phyloP scores from a whole-genome alignment of 1,139 yeast species.

The Kluyveromyces sp. region DNA sequence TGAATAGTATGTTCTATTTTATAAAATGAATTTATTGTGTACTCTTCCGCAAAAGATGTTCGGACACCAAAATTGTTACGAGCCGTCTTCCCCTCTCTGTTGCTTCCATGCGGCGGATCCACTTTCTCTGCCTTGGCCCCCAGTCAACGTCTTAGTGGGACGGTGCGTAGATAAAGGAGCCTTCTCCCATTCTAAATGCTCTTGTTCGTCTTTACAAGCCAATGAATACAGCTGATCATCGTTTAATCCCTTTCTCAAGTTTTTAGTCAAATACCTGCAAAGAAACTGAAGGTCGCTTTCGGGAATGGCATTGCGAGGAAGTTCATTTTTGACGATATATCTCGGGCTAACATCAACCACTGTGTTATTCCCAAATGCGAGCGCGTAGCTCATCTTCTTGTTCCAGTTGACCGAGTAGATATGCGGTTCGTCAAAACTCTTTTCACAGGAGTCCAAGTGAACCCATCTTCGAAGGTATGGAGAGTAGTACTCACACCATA shows the following conservation, averaged over 20 bases:
- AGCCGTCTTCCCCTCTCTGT: constrained; percentile 71
- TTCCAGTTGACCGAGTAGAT: constrained; percentile 86
- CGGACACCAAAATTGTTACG: too few species aligned
- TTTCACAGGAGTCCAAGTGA: constrained; percentile 86
- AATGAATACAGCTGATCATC: constrained; percentile 33
- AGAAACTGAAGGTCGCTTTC: constrained; percentile 38
- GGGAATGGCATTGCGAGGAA: constrained; percentile 44
- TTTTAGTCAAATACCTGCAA: constrained; percentile 38
- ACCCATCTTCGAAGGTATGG: constrained; percentile 59
- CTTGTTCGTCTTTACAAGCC: constrained; percentile 37
- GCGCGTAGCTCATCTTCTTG: constrained; percentile 79
- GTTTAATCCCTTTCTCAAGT: constrained; percentile 32
- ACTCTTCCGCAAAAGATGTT: too few species aligned
- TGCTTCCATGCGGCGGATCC: constrained; percentile 73
- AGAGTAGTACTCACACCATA: constrained; percentile 90
- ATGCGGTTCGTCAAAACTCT: constrained; percentile 71
- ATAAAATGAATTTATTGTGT: too few species aligned
- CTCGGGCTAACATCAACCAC: constrained; percentile 62
- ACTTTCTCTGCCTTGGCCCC: constrained; percentile 51
- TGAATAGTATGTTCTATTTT: too few species aligned
- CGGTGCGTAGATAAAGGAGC: constrained; percentile 3
- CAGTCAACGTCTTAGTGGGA: constrained; percentile 9
- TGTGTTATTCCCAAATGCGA: constrained; percentile 60
- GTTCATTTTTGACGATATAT: constrained; percentile 49
- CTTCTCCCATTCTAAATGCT: constrained; percentile 32